Conservation (phyloP, 768 basidiomycete genomes). For the Boletellus sp. region DNA sequence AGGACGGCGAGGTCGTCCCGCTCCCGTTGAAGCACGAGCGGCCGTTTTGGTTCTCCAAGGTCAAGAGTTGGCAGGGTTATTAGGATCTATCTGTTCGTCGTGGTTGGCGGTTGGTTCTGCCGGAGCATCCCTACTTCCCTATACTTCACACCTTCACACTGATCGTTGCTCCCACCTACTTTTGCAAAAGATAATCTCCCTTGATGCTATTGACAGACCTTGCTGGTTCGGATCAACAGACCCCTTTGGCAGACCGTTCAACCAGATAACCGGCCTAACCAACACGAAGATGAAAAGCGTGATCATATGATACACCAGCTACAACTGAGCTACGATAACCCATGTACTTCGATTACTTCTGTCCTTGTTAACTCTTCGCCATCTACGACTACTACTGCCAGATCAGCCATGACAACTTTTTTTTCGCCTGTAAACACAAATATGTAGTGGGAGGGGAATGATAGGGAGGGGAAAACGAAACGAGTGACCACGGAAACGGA, state of each 20-base stretch:
- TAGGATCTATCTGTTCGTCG: constrained; percentile 1
- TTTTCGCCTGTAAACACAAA: constrained; percentile 16
- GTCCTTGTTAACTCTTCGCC: constrained; percentile 22
- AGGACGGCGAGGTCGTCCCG: constrained; percentile 66
- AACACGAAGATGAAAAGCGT: background rate
- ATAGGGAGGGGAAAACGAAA: constrained; percentile 5
- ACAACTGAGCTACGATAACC: constrained; percentile 18
- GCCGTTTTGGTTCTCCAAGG: constrained; percentile 94
- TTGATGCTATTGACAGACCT: too few relatives aligned
- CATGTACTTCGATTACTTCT: constrained; percentile 32
- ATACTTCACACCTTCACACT: background rate
- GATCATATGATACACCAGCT: constrained; percentile 32
- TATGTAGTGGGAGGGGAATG: constrained; percentile 11
- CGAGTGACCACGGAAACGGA: constrained; percentile 8
- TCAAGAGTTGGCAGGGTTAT: constrained; percentile 55
- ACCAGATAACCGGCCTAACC: background rate
- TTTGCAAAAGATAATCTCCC: too few relatives aligned
- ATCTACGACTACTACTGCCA: constrained; percentile 28
- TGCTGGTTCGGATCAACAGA: background rate
- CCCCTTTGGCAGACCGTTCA: background rate
- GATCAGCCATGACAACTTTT: constrained; percentile 24
- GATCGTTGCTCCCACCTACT: too few relatives aligned
- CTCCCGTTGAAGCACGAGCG: constrained; percentile 78
- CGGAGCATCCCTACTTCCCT: background rate
- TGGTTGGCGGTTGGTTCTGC: background rate